Percentiles rank a stretch among this genome's conserved stretches.
phyloP scores from a whole-genome alignment of 208 protist species.

The Giardia muris region DNA sequence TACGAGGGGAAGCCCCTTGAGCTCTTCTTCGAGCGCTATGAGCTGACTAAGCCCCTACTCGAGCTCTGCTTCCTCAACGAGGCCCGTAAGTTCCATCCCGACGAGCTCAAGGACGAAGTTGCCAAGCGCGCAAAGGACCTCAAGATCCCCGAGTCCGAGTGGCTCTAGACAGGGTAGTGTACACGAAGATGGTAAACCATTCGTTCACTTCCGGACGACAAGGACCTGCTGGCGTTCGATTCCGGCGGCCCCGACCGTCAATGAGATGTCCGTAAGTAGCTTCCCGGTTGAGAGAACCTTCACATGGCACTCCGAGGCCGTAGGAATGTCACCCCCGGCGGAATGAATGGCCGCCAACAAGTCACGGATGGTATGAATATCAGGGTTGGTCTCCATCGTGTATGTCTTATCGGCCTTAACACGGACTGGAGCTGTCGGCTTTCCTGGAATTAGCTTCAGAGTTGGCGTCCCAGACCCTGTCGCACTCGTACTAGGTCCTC shows the following conservation, averaged over 20 bases:
- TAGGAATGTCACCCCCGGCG: neutral
- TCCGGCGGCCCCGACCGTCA: neutral
- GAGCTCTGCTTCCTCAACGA: constrained; percentile 21
- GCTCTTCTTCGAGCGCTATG: constrained; percentile 14
- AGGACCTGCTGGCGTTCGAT: neutral
- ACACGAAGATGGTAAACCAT: neutral
- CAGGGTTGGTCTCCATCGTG: neutral
- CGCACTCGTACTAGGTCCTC: too few species aligned
- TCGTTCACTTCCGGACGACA: neutral
- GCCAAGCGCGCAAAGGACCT: neutral
- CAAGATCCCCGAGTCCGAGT: neutral
- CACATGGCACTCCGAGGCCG: neutral
- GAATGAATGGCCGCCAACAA: neutral
- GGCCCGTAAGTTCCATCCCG: constrained; percentile 5
- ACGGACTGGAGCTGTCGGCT: neutral
- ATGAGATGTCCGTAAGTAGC: neutral
- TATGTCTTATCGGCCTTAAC: neutral
- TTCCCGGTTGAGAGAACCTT: neutral
- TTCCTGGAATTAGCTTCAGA: neutral
- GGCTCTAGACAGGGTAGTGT: neutral
- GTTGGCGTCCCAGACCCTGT: neutral
- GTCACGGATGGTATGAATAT: neutral
- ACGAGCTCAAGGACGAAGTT: constrained; percentile 1
- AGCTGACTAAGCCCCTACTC: constrained; percentile 12
- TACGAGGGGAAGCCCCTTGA: constrained; percentile 9